These are phyloP conservation scores for Agrocybe praecox DNA, from an alignment of 768 basidiomycete species.

Conservation along the genomic window DNA sequence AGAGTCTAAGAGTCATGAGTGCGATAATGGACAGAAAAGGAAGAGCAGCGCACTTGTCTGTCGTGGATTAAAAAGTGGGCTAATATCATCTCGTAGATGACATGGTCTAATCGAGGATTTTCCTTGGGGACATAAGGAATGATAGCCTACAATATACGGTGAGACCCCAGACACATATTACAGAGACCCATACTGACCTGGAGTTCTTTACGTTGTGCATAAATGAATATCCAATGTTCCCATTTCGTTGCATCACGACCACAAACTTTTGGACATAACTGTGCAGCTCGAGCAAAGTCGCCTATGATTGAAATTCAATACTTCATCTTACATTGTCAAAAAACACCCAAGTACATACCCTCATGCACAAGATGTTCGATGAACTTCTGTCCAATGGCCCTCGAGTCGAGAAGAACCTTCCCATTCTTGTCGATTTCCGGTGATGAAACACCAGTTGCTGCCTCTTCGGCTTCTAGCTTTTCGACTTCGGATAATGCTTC, in stretches of 20 bases:
- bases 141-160: conserved; percentile 56
- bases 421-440: conserved; percentile 20
- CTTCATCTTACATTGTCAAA: not conserved
- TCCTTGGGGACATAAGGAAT: conserved; percentile 90
- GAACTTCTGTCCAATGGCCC: conserved; percentile 83
- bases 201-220: conserved; percentile 79
- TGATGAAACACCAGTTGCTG: conserved; percentile 20
- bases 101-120: conserved; percentile 73
- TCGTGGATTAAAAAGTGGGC: conserved; percentile 84
- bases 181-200: conserved; percentile 49
- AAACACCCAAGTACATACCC: conserved; percentile 45
- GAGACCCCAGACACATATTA: not conserved
- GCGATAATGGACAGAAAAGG: not conserved
- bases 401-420: conserved; percentile 49
- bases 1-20: conserved; percentile 52
- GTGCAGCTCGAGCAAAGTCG: conserved; percentile 77
- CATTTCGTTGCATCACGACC: conserved; percentile 79
- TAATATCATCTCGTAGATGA: conserved; percentile 96
- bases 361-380: conserved; percentile 83
- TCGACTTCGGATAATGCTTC: conserved; percentile 88
- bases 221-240: conserved; percentile 95
- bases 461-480: conserved; percentile 49
- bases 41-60: conserved; percentile 50
- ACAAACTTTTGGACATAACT: conserved; percentile 83
- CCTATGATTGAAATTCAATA: conserved; percentile 24